Conservation (phyloP, 2,329 filamentous ascomycete genomes). For the Epichloe scottii region DNA sequence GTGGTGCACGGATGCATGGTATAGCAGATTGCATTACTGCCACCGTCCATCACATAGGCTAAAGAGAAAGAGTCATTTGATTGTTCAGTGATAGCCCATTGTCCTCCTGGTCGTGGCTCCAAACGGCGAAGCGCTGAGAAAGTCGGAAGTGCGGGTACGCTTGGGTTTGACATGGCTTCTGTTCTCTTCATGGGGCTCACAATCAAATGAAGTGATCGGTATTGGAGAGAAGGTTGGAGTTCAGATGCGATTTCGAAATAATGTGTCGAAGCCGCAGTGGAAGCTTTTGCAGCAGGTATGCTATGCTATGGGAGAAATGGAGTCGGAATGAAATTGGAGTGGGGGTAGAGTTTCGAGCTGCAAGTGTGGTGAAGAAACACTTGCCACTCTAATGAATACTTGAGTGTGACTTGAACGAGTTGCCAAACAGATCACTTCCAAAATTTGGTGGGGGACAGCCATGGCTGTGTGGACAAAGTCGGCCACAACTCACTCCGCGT, state of each 20-base stretch:
- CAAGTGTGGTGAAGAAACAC: background rate
- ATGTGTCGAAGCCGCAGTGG: background rate
- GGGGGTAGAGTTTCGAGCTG: background rate
- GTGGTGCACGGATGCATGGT: slow-evolving; percentile 9
- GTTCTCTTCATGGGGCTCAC: background rate
- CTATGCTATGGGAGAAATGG: background rate
- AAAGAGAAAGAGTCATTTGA: slow-evolving; percentile 5
- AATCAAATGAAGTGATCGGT: background rate
- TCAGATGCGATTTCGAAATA: too few relatives aligned
- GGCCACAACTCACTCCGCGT: background rate
- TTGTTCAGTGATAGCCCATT: slow-evolving; percentile 8
- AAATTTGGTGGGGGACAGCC: background rate
- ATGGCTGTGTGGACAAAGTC: background rate
- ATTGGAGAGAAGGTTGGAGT: background rate
- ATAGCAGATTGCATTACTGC: slow-evolving; percentile 2
- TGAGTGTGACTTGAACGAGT: background rate
- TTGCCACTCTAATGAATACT: background rate
- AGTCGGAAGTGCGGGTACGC: slow-evolving; percentile 3
- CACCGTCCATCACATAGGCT: slow-evolving; percentile 6
- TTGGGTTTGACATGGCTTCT: background rate
- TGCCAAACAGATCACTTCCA: background rate
- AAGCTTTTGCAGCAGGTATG: background rate
- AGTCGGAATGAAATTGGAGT: background rate
- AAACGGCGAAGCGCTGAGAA: slow-evolving; percentile 7
- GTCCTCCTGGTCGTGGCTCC: slow-evolving; percentile 9